Percentiles rank a stretch among this genome's conserved stretches.
Conservation (phyloP, 129 eudicot genomes). For the Chrysanthemum seticuspe region DNA sequence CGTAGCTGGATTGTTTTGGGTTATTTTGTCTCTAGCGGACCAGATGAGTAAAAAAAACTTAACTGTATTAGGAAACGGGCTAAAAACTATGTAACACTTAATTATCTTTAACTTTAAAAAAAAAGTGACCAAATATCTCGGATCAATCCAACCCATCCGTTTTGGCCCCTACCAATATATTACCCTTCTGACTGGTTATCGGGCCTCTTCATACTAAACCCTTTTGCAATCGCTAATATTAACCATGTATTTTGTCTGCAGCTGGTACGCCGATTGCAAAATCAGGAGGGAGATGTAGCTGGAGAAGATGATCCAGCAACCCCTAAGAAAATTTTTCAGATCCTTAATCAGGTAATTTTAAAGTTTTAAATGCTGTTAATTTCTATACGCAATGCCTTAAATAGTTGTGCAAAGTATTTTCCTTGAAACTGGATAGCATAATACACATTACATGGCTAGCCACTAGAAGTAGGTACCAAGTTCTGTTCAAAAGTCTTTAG, state of each 20-base stretch:
- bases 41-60: too few relatives aligned
- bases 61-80: too few relatives aligned
- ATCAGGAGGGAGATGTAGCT: conserved; percentile 87
- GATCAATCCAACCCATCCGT: too few relatives aligned
- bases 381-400: not conserved
- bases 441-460: not conserved
- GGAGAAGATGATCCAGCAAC: conserved; percentile 94
- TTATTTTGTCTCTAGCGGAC: too few relatives aligned
- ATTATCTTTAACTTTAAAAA: too few relatives aligned
- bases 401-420: not conserved
- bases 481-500: not conserved
- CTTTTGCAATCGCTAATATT: not conserved
- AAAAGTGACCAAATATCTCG: too few relatives aligned
- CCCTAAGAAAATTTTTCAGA: conserved; percentile 85
- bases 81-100: too few relatives aligned
- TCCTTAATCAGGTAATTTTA: conserved; percentile 69
- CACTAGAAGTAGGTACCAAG: not conserved
- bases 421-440: not conserved
- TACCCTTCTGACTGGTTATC: too few relatives aligned
- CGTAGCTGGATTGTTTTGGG: too few relatives aligned
- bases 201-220: too few relatives aligned
- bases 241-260: conserved; percentile 26
- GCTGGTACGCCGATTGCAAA: conserved; percentile 76
- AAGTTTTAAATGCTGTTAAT: not conserved
- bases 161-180: too few relatives aligned